Conservation (phyloP, 2,329 filamentous ascomycete genomes). For the Coleophoma eucalyptorum region DNA sequence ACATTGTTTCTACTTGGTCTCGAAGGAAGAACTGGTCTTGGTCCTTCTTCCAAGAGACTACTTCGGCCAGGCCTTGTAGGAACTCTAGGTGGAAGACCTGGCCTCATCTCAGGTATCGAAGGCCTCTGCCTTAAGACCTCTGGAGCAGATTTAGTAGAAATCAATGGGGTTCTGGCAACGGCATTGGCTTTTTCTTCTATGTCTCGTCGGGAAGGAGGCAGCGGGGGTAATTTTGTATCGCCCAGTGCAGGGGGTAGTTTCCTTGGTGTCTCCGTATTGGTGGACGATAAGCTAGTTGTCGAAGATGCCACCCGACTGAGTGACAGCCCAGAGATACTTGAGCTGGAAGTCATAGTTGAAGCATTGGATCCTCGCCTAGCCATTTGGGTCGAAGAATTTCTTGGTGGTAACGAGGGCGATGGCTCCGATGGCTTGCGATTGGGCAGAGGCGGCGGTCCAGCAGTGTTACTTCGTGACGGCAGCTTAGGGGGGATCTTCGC, state of each 20-base stretch:
- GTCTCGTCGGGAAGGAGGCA: conserved; percentile 53
- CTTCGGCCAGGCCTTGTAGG: conserved; percentile 39
- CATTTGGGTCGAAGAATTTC: conserved; percentile 40
- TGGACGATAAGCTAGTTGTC: conserved; percentile 42
- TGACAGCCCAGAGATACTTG: conserved; percentile 49
- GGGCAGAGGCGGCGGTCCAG: conserved; percentile 11
- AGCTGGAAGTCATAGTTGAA: conserved; percentile 52
- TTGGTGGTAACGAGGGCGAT: conserved; percentile 47
- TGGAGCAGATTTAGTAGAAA: conserved; percentile 35
- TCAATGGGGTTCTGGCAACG: conserved; percentile 26
- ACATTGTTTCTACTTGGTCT: conserved; percentile 2
- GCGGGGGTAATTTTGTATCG: conserved; percentile 50
- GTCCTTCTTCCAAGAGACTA: conserved; percentile 27
- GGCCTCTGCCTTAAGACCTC: conserved; percentile 25
- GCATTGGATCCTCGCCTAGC: conserved; percentile 49
- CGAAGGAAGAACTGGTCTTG: conserved; percentile 24
- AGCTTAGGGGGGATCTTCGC: conserved; percentile 16
- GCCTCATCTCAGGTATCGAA: conserved; percentile 17
- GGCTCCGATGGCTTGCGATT: conserved; percentile 29
- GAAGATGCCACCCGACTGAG: conserved; percentile 38
- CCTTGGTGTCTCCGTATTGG: conserved; percentile 27
- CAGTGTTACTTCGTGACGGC: conserved; percentile 14
- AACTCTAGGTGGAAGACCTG: conserved; percentile 42
- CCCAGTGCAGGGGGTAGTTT: conserved; percentile 55
- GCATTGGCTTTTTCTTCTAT: conserved; percentile 40